Evolutionary conservation across 2,329 filamentous ascomycete genomes (phyloP).

Genomic region (Aspergillus arachidicola): DNA sequence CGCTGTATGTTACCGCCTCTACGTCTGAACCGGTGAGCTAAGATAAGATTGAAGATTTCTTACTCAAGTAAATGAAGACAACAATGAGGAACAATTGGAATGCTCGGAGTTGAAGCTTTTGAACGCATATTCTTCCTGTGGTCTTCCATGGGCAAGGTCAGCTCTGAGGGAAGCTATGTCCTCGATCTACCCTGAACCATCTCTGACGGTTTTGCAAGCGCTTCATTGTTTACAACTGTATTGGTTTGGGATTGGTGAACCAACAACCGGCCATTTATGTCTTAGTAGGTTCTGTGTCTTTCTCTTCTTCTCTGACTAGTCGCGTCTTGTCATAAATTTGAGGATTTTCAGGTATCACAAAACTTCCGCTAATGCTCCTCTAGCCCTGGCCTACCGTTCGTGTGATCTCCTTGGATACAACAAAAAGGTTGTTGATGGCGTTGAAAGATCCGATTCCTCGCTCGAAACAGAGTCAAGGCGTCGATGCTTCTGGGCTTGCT

Average conservation of each 20-base stretch:
- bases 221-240: conserved; percentile 5
- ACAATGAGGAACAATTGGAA: background rate
- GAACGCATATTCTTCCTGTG: background rate
- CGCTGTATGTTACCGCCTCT: background rate
- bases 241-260: conserved; percentile 1
- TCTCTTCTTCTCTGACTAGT: background rate
- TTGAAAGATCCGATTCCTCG: background rate
- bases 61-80: background rate
- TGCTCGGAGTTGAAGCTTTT: background rate
- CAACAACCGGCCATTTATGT: conserved; percentile 1
- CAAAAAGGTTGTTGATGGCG: background rate
- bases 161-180: background rate
- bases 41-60: background rate
- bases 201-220: background rate
- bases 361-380: background rate
- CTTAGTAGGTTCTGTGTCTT: background rate
- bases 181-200: background rate
- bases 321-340: background rate
- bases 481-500: conserved; percentile 5
- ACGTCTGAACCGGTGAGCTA: background rate
- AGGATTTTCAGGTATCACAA: background rate
- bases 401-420: conserved; percentile 5
- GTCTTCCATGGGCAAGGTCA: conserved; percentile 3
- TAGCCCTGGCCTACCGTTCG: conserved; percentile 3
- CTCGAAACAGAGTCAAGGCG: conserved; percentile 1